Percentiles rank a stretch among this genome's conserved stretches.
phyloP scores from a whole-genome alignment of 352 stramenopile species.

The Globisporangium spinosum region DNA sequence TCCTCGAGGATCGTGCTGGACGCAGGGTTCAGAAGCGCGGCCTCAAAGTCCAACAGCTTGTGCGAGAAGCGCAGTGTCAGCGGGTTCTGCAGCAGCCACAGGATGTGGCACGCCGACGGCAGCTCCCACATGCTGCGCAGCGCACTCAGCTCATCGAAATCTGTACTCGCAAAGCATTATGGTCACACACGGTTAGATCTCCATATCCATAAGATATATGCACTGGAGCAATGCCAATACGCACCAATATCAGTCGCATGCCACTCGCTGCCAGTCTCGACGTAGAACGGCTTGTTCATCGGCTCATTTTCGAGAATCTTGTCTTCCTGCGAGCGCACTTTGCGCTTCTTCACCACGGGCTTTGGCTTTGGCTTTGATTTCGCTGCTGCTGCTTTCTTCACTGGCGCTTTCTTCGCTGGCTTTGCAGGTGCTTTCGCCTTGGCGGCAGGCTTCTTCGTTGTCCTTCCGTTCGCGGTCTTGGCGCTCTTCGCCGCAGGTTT shows the following conservation, averaged over 20 bases:
- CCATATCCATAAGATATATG: neutral
- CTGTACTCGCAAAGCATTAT: conserved; percentile 11
- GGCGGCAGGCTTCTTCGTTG: conserved; percentile 3
- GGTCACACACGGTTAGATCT: neutral
- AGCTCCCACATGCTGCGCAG: conserved; percentile 73
- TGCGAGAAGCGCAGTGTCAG: conserved; percentile 74
- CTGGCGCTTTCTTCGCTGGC: conserved; percentile 6
- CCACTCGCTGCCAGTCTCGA: conserved; percentile 68
- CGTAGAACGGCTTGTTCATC: conserved; percentile 57
- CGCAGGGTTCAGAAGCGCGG: conserved; percentile 66
- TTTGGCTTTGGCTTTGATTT: conserved; percentile 18
- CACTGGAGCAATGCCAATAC: neutral
- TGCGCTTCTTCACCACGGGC: conserved; percentile 40
- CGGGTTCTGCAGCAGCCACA: conserved; percentile 80
- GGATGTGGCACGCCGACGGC: conserved; percentile 71
- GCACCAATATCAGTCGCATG: conserved; percentile 51
- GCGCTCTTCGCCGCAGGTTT: neutral
- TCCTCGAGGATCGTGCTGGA: conserved; percentile 74
- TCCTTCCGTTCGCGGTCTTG: neutral
- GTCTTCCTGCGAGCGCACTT: conserved; percentile 48
- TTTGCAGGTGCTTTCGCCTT: neutral
- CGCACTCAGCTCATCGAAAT: conserved; percentile 67
- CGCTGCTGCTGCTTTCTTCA: conserved; percentile 24
- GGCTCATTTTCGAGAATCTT: conserved; percentile 58
- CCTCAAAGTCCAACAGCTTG: conserved; percentile 82